Conservation (phyloP, 2,329 filamentous ascomycete genomes). For the Scedosporium minutisporum region DNA sequence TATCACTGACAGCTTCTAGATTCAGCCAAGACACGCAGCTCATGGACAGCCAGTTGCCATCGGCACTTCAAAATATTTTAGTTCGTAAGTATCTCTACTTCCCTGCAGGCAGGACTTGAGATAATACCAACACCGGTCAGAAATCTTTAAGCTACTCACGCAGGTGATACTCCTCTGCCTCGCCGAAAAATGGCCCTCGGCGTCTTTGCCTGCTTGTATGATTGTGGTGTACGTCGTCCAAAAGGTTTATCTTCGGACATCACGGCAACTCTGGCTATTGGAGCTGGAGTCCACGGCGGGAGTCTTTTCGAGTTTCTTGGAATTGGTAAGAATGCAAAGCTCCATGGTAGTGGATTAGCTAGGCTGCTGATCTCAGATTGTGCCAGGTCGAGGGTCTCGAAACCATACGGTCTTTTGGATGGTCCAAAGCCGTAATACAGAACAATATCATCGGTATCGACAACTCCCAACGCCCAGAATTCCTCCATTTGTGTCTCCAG, state of each 20-base stretch:
- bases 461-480: slow-evolving; percentile 12
- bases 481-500: slow-evolving; percentile 36
- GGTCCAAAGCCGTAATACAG: slow-evolving; percentile 21
- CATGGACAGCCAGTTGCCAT: slow-evolving; percentile 30
- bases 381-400: slow-evolving; percentile 13
- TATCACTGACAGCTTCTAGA: slow-evolving; percentile 12
- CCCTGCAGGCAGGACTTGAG: slow-evolving; percentile 11
- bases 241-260: slow-evolving; percentile 34
- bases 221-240: slow-evolving; percentile 17
- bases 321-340: slow-evolving; percentile 18
- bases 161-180: slow-evolving; percentile 35
- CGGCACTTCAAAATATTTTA: slow-evolving; percentile 21
- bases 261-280: slow-evolving; percentile 44
- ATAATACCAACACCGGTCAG: slow-evolving; percentile 10
- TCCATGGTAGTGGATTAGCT: not conserved
- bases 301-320: slow-evolving; percentile 30
- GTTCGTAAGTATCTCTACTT: slow-evolving; percentile 23
- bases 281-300: slow-evolving; percentile 44
- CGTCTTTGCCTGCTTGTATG: slow-evolving; percentile 29
- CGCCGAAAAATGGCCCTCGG: slow-evolving; percentile 32
- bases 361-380: not conserved
- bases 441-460: slow-evolving; percentile 34
- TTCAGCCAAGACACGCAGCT: slow-evolving; percentile 35
- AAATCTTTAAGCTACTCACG: slow-evolving; percentile 27
- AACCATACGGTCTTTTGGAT: slow-evolving; percentile 20